Conservation (phyloP, 2,329 filamentous ascomycete species). For the Neopestalotiopsis rosae region DNA sequence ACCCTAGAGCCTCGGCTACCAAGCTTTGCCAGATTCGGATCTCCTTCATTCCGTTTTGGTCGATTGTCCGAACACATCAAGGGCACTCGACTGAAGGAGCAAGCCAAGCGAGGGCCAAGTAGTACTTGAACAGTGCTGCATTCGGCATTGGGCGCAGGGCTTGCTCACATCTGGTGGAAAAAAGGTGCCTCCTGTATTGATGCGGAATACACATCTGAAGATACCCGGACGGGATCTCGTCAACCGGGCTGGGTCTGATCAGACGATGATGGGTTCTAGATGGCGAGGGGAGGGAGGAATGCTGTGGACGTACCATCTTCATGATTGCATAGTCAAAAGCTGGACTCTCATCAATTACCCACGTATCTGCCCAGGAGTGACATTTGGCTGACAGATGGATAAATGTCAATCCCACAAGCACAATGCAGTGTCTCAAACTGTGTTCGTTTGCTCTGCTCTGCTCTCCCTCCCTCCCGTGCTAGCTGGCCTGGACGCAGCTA, state of each 20-base stretch:
- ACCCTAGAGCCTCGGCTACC: slow-evolving; percentile 3
- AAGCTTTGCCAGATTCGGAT: slow-evolving; percentile 5
- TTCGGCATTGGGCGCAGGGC: no score
- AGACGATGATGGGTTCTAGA: neutral
- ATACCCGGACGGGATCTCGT: neutral
- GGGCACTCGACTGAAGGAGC: neutral
- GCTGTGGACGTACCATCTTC: neutral
- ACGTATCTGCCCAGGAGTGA: no score
- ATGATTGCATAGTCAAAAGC: neutral
- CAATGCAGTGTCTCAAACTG: neutral
- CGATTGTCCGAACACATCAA: neutral
- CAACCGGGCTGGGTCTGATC: slow-evolving; percentile 5
- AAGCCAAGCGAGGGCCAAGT: neutral
- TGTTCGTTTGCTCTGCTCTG: neutral
- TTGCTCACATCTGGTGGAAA: no score
- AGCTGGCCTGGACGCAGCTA: neutral
- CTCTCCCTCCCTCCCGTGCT: neutral
- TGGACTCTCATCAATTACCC: no score
- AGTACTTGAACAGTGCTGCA: neutral
- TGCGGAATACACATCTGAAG: neutral
- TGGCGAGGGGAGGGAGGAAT: neutral
- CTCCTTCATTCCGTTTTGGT: neutral
- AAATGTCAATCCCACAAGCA: no score
- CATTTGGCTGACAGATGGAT: no score
- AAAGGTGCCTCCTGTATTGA: slow-evolving; percentile 9